A percentile compares a stretch with the other conserved stretches of the same genome.
Evolutionary conservation across 1,139 yeast species (phyloP).

Genomic region (Blastobotrys proliferans): DNA sequence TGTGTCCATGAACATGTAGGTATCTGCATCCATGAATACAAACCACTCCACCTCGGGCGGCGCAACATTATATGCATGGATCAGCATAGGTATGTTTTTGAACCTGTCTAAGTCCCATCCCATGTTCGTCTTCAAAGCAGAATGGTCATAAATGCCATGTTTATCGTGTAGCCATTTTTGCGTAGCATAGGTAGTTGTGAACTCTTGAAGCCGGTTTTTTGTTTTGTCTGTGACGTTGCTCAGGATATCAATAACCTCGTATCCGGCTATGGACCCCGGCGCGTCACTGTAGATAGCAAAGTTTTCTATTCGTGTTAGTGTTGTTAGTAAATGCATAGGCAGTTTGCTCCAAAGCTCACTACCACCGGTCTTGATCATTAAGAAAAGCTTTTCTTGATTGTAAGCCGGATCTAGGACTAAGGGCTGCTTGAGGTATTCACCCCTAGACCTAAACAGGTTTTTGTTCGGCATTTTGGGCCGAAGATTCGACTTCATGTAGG

Average conservation of each 20-base stretch:
- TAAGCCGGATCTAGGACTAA: constrained; percentile 21
- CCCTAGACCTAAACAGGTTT: constrained; percentile 9
- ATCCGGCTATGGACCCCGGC: constrained; percentile 32
- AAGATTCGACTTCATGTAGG: constrained; percentile 5
- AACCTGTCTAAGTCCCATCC: constrained; percentile 36
- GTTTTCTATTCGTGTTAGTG: constrained; percentile 32
- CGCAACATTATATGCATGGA: constrained; percentile 31
- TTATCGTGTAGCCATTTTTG: constrained; percentile 26
- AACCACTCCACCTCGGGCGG: constrained; percentile 33
- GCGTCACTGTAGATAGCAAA: constrained; percentile 37
- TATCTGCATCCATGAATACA: constrained; percentile 36
- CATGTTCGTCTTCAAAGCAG: constrained; percentile 34
- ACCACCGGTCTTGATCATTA: constrained; percentile 38
- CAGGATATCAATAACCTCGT: constrained; percentile 34
- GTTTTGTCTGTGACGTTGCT: constrained; percentile 26
- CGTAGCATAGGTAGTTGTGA: constrained; percentile 20
- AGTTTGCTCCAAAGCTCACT: constrained; percentile 36
- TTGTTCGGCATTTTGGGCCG: constrained; percentile 13
- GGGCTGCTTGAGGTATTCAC: constrained; percentile 23
- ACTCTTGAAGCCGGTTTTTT: constrained; percentile 3
- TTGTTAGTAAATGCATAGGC: constrained; percentile 37
- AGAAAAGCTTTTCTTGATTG: constrained; percentile 24
- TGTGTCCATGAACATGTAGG: constrained; percentile 29
- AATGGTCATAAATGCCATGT: constrained; percentile 25
- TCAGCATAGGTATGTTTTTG: constrained; percentile 38